A percentile compares a stretch with the other conserved stretches of the same genome.
phyloP scores from a whole-genome alignment of 176 grass and related monocot species.

The Pontederia crassipes region DNA sequence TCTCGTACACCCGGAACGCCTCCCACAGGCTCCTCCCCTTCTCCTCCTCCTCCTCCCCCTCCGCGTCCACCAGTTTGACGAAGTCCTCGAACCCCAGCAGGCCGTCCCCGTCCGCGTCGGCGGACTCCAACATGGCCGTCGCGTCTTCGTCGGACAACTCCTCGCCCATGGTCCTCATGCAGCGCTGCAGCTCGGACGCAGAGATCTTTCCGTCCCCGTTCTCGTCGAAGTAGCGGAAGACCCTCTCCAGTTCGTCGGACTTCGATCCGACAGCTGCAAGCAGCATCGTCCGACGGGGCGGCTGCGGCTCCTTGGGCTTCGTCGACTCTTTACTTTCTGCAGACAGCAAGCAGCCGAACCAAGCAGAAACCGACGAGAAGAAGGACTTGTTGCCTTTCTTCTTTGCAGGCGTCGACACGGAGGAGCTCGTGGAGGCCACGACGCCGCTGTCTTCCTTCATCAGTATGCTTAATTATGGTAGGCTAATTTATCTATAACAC shows the following conservation, averaged over 20 bases:
- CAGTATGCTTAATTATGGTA: too few relatives aligned
- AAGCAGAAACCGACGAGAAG: too few relatives aligned
- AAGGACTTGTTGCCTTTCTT: too few relatives aligned
- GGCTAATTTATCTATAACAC: too few relatives aligned
- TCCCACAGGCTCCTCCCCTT: conserved; percentile 29
- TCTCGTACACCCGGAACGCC: conserved; percentile 31
- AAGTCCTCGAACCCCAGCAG: conserved; percentile 28
- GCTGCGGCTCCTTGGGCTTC: not conserved
- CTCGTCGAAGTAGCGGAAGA: conserved; percentile 32
- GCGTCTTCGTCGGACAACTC: conserved; percentile 24
- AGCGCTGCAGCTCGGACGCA: conserved; percentile 18
- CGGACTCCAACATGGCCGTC: conserved; percentile 11
- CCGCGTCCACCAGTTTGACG: conserved; percentile 20
- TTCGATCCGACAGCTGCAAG: not conserved
- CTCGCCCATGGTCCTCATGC: conserved; percentile 14
- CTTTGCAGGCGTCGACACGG: too few relatives aligned
- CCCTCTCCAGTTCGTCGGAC: conserved; percentile 11
- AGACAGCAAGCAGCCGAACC: too few relatives aligned
- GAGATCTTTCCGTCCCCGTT: conserved; percentile 37
- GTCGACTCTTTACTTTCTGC: not conserved
- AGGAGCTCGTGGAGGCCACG: too few relatives aligned
- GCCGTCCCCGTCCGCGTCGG: conserved; percentile 27
- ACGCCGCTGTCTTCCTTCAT: too few relatives aligned
- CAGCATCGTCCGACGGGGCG: not conserved
- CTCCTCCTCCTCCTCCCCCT: conserved; percentile 22